Evolutionary conservation across 805 yeast species (phyloP), one percentile per base, ranked within the genome.

Genomic region (Clavispora santaluciae): DNA sequence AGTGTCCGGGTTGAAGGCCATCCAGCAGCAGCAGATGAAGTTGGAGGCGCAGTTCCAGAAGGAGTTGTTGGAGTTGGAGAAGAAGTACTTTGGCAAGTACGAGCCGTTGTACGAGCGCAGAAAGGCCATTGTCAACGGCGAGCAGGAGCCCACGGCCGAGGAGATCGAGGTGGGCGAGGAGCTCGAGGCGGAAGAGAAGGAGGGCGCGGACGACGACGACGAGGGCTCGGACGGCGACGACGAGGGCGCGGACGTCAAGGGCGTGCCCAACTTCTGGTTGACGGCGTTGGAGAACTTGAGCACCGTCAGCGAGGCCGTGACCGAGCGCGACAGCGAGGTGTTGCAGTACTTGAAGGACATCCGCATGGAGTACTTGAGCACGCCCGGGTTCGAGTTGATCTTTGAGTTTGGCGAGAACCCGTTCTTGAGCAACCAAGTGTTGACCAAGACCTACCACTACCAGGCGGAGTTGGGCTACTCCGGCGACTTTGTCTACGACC

Each of bases 401-500:
- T 93, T 93, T 61, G 87, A 81, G 60, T 93, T 93, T 39, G 73
- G 71, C 47, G 70, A 70, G 38, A 90, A 90, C 65, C 83, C 83
- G 24, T 88, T 72, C 63, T 89, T 93, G 70, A 70, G 79, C 47
- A 86, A 91, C 68, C 73, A 68, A 51, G 67, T 70, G 40, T 75
- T 93, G 54, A 74, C 84, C 48, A 93, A 93, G 73, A 82, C 95
- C 6, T 93, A 93, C 66, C 90, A 79, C 68, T 93, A 93, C 69
- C 96, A 88, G 67, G 88, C 86, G 45, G 95, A 91, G 66, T 74
- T 89, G 53, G 96, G 96, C 17, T 87, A 88, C 65, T 82, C 90
- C 22, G 97, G 99, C 23, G 99, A 93, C 63, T 91, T 87, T 63
- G 89, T 93, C 53, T 93, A 91, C 64, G 97, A 91, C 66, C 95